Evolutionary conservation across 2,329 filamentous ascomycete species (phyloP).

Genomic region (Fusarium guadeloupense): DNA sequence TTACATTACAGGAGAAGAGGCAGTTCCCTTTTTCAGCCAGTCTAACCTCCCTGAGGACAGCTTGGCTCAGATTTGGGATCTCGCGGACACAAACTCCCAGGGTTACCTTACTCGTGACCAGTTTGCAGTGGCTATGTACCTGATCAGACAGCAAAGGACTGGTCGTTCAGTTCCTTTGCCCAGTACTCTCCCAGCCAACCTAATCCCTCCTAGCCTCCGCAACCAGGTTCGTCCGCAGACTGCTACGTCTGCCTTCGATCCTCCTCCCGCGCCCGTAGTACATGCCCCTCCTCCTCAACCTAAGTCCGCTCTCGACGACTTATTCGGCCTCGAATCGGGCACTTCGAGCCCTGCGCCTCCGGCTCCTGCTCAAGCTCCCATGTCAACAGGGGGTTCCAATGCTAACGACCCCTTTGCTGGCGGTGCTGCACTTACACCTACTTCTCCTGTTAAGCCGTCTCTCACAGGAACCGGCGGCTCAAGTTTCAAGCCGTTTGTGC

Average conservation of each 20-base stretch:
- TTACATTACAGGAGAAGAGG: constrained; percentile 91
- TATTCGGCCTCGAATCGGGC: constrained; percentile 88
- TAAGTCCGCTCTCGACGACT: constrained; percentile 88
- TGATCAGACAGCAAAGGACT: constrained; percentile 89
- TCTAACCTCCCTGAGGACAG: constrained; percentile 88
- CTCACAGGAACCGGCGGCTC: constrained; percentile 52
- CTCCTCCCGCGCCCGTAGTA: constrained; percentile 51
- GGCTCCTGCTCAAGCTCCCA: constrained; percentile 66
- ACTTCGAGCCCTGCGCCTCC: constrained; percentile 57
- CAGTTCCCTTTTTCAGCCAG: constrained; percentile 92
- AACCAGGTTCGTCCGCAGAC: constrained; percentile 62
- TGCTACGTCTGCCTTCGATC: constrained; percentile 64
- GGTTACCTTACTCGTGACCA: constrained; percentile 87
- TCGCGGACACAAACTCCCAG: constrained; percentile 91
- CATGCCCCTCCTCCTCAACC: constrained; percentile 57
- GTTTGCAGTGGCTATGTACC: constrained; percentile 96
- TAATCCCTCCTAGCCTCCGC: constrained; percentile 89
- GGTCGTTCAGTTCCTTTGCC: constrained; percentile 73
- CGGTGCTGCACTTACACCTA: constrained; percentile 58
- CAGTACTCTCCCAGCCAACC: constrained; percentile 77
- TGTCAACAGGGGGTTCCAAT: constrained; percentile 79
- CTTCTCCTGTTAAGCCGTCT: constrained; percentile 64
- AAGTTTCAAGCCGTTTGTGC: constrained; percentile 89
- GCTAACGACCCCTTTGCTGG: constrained; percentile 70
- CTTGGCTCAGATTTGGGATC: constrained; percentile 95